Evolutionary conservation across 192 early-diverging fungal genomes (phyloP).

Genomic region (Pilaira anomala): DNA sequence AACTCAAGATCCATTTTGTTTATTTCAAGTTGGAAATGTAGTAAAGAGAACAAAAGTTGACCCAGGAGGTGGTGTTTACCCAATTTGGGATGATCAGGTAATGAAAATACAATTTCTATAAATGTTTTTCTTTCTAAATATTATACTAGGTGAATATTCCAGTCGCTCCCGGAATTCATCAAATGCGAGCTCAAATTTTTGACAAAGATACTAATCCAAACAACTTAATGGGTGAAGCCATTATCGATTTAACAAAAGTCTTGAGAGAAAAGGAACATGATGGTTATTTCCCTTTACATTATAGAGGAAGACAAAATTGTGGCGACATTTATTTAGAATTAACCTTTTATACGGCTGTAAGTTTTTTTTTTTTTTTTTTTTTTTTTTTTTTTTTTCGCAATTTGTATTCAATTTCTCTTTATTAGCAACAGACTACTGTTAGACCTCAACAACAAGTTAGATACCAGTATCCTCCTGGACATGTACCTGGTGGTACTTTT

Average conservation of each 20-base stretch:
- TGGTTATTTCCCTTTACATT: conserved; percentile 3
- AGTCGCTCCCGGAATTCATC: neutral
- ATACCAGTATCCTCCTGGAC: conserved; percentile 2
- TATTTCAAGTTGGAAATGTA: conserved; percentile 44
- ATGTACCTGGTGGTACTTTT: neutral
- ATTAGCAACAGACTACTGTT: neutral
- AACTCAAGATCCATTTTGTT: conserved; percentile 48
- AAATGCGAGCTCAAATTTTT: conserved; percentile 1
- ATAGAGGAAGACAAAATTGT: neutral
- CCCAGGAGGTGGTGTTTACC: conserved; percentile 46
- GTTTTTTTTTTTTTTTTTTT: neutral
- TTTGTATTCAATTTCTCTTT: neutral
- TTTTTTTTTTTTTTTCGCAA: neutral
- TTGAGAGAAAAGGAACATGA: conserved; percentile 12
- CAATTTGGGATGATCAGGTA: conserved; percentile 59
- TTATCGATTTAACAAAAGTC: neutral
- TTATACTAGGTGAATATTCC: conserved; percentile 11
- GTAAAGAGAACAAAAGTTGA: conserved; percentile 45
- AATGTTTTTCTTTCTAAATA: neutral
- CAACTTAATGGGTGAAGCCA: conserved; percentile 11
- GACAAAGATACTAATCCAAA: conserved; percentile 4
- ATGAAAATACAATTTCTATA: neutral
- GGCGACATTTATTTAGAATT: conserved; percentile 15
- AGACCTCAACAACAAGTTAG: conserved; percentile 2
- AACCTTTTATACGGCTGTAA: conserved; percentile 15